Conservation (phyloP, 805 yeast genomes). For the Lachancea sp. region DNA sequence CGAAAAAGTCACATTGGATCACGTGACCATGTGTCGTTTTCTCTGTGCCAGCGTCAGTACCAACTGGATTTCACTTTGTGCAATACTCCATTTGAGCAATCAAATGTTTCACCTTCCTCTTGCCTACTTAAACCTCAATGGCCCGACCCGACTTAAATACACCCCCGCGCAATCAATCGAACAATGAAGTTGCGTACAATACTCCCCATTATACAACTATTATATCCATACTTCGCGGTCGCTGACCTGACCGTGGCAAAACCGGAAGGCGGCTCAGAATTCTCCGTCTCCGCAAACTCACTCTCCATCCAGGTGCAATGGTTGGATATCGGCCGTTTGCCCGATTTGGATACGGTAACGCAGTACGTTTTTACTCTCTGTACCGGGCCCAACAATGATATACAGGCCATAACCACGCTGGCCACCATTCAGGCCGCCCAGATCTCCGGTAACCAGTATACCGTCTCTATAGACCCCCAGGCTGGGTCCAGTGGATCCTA, state of each 20-base stretch:
- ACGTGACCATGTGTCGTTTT: too few species aligned
- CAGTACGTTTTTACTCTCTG: conserved; percentile 53
- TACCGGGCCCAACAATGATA: conserved; percentile 55
- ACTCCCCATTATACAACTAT: not conserved
- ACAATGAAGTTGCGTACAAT: not conserved
- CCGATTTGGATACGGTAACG: conserved; percentile 39
- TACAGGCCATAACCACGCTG: conserved; percentile 37
- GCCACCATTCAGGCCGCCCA: conserved; percentile 30
- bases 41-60: too few species aligned
- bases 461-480: conserved; percentile 38
- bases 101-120: too few species aligned
- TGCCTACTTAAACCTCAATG: too few species aligned
- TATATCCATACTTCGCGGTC: not conserved
- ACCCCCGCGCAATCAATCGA: not conserved
- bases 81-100: too few species aligned
- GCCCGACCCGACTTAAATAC: too few species aligned
- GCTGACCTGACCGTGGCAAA: conserved; percentile 11
- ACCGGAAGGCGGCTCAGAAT: conserved; percentile 12
- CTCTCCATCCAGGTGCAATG: conserved; percentile 37
- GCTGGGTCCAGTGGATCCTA: conserved; percentile 58
- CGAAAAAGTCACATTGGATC: too few species aligned
- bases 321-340: conserved; percentile 46
- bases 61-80: too few species aligned
- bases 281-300: conserved; percentile 17
- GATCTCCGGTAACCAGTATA: conserved; percentile 31